phyloP scores from a whole-genome alignment of 2,329 filamentous ascomycete genomes.

The Macroventuria anomochaeta region DNA sequence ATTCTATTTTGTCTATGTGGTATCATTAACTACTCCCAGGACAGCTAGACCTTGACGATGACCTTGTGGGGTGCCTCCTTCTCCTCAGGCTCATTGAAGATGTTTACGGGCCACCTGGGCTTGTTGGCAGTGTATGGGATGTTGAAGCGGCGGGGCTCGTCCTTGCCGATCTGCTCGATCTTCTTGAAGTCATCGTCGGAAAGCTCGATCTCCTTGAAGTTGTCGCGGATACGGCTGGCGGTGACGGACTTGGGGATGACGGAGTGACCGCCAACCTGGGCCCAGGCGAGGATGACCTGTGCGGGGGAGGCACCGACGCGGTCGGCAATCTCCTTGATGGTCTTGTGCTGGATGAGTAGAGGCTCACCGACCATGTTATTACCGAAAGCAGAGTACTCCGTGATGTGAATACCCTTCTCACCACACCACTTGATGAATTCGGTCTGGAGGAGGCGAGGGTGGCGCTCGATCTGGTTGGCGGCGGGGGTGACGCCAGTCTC shows the following conservation, averaged over 20 bases:
- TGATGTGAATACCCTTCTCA: slow-evolving; percentile 42
- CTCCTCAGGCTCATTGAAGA: slow-evolving; percentile 63
- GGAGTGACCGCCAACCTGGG: slow-evolving; percentile 66
- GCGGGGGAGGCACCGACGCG: slow-evolving; percentile 70
- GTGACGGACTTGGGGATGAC: slow-evolving; percentile 46
- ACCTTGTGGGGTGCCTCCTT: slow-evolving; percentile 58
- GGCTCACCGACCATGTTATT: slow-evolving; percentile 62
- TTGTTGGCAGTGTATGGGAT: slow-evolving; percentile 52
- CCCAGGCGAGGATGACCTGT: slow-evolving; percentile 85
- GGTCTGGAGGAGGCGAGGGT: slow-evolving; percentile 37
- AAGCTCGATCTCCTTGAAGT: slow-evolving; percentile 43
- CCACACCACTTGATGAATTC: slow-evolving; percentile 39
- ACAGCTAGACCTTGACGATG: slow-evolving; percentile 21
- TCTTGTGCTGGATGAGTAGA: slow-evolving; percentile 56
- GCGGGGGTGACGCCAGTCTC: slow-evolving; percentile 39
- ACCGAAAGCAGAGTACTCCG: slow-evolving; percentile 54
- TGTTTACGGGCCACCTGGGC: slow-evolving; percentile 64
- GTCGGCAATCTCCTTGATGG: slow-evolving; percentile 70
- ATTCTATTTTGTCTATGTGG: slow-evolving; percentile 10
- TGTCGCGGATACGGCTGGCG: slow-evolving; percentile 38
- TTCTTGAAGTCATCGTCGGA: slow-evolving; percentile 36
- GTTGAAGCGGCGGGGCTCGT: slow-evolving; percentile 65
- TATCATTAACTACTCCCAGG: slow-evolving; percentile 1
- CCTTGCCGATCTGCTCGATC: slow-evolving; percentile 61
- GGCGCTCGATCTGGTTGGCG: slow-evolving; percentile 42